phyloP scores from a whole-genome alignment of 192 early-diverging fungal species.

The Phlyctochytrium arcticum region DNA sequence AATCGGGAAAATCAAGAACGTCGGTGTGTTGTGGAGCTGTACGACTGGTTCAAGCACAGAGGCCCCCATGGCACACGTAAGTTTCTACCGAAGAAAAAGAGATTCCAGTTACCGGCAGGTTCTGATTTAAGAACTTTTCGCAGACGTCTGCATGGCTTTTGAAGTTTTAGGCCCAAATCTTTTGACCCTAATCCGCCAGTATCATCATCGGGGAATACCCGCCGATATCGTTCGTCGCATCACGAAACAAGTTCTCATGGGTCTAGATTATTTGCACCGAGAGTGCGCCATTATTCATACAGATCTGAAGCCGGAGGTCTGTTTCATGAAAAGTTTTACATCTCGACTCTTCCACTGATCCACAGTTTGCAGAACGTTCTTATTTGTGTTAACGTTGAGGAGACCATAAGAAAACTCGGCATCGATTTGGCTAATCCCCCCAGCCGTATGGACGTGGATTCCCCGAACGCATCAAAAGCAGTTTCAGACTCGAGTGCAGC shows the following conservation, averaged over 20 bases:
- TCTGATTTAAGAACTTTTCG: background rate
- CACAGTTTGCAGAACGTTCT: constrained; percentile 66
- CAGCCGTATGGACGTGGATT: constrained; percentile 21
- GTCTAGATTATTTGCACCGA: constrained; percentile 90
- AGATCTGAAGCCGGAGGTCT: constrained; percentile 89
- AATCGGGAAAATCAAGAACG: constrained; percentile 55
- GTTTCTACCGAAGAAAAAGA: background rate
- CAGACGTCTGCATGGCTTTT: constrained; percentile 94
- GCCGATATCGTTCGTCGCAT: constrained; percentile 84
- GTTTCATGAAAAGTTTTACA: too few relatives aligned
- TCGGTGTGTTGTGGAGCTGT: constrained; percentile 75
- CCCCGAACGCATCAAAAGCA: background rate
- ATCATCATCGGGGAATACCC: constrained; percentile 81
- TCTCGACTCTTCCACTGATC: background rate
- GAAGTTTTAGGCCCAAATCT: constrained; percentile 96
- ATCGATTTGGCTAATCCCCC: constrained; percentile 25
- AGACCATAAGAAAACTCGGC: constrained; percentile 60
- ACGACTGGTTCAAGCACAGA: constrained; percentile 86
- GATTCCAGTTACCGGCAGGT: background rate
- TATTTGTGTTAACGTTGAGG: constrained; percentile 86
- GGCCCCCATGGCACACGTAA: constrained; percentile 81
- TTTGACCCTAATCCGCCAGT: constrained; percentile 79
- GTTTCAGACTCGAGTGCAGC: constrained; percentile 7
- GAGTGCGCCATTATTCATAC: constrained; percentile 97
- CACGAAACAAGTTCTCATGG: constrained; percentile 83